phyloP scores from a whole-genome alignment of 2,329 filamentous ascomycete genomes.

The Elsinoe necatrix region DNA sequence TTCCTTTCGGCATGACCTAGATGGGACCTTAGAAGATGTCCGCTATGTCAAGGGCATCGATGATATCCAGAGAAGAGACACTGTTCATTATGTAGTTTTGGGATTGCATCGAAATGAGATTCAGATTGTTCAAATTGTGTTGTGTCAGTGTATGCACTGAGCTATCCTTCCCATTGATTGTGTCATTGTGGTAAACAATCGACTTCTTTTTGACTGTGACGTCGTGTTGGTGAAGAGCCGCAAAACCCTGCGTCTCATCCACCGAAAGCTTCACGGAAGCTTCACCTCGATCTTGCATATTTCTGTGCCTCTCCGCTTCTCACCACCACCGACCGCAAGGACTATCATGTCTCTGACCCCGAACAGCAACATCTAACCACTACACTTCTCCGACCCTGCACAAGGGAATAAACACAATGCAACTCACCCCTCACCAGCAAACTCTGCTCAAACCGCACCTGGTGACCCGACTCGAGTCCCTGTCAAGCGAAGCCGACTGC shows the following conservation, averaged over 20 bases:
- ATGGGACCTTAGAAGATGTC: slow-evolving; percentile 11
- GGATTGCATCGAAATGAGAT: slow-evolving; percentile 14
- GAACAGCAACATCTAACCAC: no score
- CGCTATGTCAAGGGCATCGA: not conserved
- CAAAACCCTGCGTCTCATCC: not conserved
- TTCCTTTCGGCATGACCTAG: slow-evolving; percentile 8
- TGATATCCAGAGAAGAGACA: slow-evolving; percentile 16
- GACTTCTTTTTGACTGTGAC: no score
- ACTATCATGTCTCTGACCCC: not conserved
- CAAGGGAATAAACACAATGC: not conserved
- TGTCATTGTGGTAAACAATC: no score
- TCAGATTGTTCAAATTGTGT: slow-evolving; percentile 6
- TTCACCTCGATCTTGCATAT: not conserved
- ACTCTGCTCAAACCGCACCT: slow-evolving; percentile 4
- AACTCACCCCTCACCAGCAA: not conserved
- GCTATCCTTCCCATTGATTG: not conserved
- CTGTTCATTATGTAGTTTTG: slow-evolving; percentile 13
- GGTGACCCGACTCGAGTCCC: slow-evolving; percentile 6
- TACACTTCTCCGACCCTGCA: not conserved
- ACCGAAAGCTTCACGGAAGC: not conserved
- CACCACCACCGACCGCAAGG: not conserved
- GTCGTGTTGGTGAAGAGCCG: not conserved
- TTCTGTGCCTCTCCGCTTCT: not conserved
- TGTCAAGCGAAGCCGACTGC: slow-evolving; percentile 63
- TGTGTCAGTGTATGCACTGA: not conserved